Base-by-base conservation (phyloP, 176 grass and related monocot species). In the Musa itinerans region DNA sequence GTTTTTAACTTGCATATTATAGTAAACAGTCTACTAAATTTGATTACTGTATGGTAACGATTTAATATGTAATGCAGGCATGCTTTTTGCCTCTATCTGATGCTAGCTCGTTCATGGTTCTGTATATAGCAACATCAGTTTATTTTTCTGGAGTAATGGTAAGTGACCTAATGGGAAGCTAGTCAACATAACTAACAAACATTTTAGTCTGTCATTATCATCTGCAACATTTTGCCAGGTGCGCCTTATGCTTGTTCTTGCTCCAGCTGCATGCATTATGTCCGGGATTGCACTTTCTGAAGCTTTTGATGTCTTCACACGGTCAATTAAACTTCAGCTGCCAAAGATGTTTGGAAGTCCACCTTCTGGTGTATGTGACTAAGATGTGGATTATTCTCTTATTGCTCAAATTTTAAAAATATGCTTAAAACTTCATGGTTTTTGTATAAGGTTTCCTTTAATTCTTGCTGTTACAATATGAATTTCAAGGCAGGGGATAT, bases 71-170 rank as follows among this genome's bases (percentile, higher is more conserved):
- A 34, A 62, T 78, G 73, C 90, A 99, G 96, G 84, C 96, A 68
- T 99, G 91, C 74, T 99, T 99, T 87, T 92, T 95, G 78, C 96
- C 96, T 83, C 87, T 99, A 25, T 99, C 96, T 81, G 96, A 99
- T 81, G 96, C 96, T 74, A 99, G 96, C 71, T 95, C 91, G 52
- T 99, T 99, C 74, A 70, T 89, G 77, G 86, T 99, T 79, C 81
- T 99, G 84, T 95, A 99, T 64, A 86, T 99, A 79, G 86, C 93
- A 63, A 99, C 91, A 22, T 92, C 96, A 76, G 96, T 86, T 17
- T 99, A 99, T 85, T 99, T 99, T 84, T 95, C 96, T 88, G 96
- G 96, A 87, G 96, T 99, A 48, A 99, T 99, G 96, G 96, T 92
- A 90, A 88, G 86, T 78, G 78, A 82, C 22, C 14, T 53, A 75